Conservation (phyloP, 2,329 filamentous ascomycete genomes). For the Talaromyces verruculosus region DNA sequence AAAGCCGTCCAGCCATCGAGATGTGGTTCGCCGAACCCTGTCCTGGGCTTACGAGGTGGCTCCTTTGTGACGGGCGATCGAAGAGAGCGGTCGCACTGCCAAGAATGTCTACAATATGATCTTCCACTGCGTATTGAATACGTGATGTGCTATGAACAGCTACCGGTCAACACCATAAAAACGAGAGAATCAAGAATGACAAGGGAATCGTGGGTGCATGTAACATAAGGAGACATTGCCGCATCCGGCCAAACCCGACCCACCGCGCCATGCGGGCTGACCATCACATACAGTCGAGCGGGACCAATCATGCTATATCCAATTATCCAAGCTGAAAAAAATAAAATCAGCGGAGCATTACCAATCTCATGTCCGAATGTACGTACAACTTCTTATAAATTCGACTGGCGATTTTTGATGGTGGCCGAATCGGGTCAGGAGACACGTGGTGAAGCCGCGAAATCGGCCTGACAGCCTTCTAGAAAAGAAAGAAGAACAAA, state of each 20-base stretch:
- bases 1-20: background rate
- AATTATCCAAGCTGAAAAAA: background rate
- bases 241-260: background rate
- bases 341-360: background rate
- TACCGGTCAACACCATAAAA: background rate
- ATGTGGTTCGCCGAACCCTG: conserved; percentile 2
- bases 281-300: background rate
- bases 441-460: conserved; percentile 7
- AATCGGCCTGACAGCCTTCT: background rate
- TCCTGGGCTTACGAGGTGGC: background rate
- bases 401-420: background rate
- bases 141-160: background rate
- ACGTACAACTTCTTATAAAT: background rate
- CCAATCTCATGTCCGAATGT: background rate
- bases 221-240: conserved; percentile 9
- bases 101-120: no score
- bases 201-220: background rate
- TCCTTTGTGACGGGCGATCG: background rate
- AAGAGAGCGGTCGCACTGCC: background rate
- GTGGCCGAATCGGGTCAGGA: background rate
- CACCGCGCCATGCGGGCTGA: background rate
- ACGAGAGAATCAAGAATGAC: background rate
- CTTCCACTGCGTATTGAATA: background rate
- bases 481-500: conserved; percentile 1
- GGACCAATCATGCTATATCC: background rate